These are phyloP conservation scores for Sclerotinia borealis DNA, from an alignment of 2,329 filamentous ascomycete genomes.

Conservation along the genomic window DNA sequence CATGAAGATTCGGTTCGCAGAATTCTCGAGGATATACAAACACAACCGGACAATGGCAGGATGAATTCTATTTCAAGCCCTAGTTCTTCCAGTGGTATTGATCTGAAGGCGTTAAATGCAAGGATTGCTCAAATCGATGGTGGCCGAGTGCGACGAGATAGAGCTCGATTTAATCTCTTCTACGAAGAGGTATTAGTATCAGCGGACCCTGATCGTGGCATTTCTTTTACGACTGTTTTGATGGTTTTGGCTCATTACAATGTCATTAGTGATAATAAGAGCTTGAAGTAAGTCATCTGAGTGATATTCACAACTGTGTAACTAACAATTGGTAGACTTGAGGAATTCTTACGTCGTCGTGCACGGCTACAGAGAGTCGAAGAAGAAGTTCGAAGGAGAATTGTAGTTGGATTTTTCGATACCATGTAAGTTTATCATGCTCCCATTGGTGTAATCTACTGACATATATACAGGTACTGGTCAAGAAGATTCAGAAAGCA, in stretches of 20 bases:
- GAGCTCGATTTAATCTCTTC: slow-evolving; percentile 84
- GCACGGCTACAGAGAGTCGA: slow-evolving; percentile 89
- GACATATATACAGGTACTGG: slow-evolving; percentile 56
- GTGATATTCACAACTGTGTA: neutral
- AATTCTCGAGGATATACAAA: slow-evolving; percentile 77
- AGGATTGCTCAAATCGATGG: slow-evolving; percentile 71
- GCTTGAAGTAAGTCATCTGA: slow-evolving; percentile 56
- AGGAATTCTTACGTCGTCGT: slow-evolving; percentile 88
- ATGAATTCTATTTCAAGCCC: slow-evolving; percentile 47
- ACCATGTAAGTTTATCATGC: slow-evolving; percentile 55
- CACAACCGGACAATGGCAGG: slow-evolving; percentile 34
- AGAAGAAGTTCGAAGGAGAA: slow-evolving; percentile 83
- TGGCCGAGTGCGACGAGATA: slow-evolving; percentile 64
- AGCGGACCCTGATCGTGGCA: slow-evolving; percentile 81
- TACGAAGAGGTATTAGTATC: slow-evolving; percentile 95
- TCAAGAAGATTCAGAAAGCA: slow-evolving; percentile 73
- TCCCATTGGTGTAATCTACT: slow-evolving; percentile 14
- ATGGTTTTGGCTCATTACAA: slow-evolving; percentile 99
- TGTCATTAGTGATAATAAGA: slow-evolving; percentile 96
- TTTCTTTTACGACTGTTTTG: slow-evolving; percentile 84
- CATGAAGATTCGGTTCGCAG: slow-evolving; percentile 80
- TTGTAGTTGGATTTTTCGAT: slow-evolving; percentile 93
- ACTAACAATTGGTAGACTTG: slow-evolving; percentile 53
- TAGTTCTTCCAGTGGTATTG: slow-evolving; percentile 51
- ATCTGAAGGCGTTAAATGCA: slow-evolving; percentile 68